Evolutionary conservation across 805 yeast species (phyloP).

Genomic region (Torulaspora franciscae): DNA sequence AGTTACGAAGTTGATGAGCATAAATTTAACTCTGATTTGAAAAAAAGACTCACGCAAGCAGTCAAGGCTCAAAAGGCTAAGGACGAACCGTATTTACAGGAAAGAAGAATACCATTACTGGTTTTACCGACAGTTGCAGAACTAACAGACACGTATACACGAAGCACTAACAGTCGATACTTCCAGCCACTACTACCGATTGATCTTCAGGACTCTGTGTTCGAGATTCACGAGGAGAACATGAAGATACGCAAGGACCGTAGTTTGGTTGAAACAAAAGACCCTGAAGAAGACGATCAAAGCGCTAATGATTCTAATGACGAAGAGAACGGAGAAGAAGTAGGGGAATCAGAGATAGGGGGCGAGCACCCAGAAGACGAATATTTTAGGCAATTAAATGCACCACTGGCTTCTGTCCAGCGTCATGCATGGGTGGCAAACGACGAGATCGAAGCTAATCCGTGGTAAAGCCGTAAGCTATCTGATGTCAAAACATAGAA

Average conservation of each 20-base stretch:
- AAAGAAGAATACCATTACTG: constrained; percentile 49
- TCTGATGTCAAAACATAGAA: background rate
- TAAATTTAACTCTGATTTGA: constrained; percentile 53
- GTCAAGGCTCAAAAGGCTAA: constrained; percentile 17
- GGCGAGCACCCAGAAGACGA: constrained; percentile 48
- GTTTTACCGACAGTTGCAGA: constrained; percentile 71
- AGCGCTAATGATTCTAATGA: constrained; percentile 12
- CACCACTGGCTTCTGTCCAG: constrained; percentile 48
- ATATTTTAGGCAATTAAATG: constrained; percentile 65
- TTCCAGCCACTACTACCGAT: constrained; percentile 72
- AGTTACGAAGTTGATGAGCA: constrained; percentile 79
- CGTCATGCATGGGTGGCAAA: constrained; percentile 45
- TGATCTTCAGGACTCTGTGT: constrained; percentile 64
- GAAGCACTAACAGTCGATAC: constrained; percentile 41
- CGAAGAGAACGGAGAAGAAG: constrained; percentile 14
- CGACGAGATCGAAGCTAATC: constrained; percentile 56
- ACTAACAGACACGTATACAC: constrained; percentile 66
- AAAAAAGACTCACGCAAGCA: constrained; percentile 31
- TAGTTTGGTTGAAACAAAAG: constrained; percentile 9
- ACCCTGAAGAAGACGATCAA: constrained; percentile 12
- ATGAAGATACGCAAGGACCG: constrained; percentile 27
- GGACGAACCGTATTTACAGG: constrained; percentile 39
- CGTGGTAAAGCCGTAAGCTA: constrained; percentile 45
- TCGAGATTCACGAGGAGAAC: constrained; percentile 52
- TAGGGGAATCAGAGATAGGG: constrained; percentile 21